phyloP scores from a whole-genome alignment of 805 yeast species.

The Lachancea quebecensis region DNA sequence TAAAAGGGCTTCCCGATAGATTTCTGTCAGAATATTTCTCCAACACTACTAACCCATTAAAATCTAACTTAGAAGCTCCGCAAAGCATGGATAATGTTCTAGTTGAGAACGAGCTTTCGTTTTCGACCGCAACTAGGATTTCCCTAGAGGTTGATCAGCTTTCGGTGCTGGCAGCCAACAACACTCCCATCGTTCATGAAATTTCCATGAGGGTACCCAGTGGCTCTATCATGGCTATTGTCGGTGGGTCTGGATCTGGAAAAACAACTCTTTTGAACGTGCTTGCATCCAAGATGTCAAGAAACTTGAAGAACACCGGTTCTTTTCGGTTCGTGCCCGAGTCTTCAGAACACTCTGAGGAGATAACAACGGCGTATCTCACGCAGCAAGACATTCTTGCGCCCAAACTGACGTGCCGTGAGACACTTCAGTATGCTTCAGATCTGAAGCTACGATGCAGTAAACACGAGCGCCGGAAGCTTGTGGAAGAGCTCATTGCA shows the following conservation, averaged over 20 bases:
- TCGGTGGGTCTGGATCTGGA: slow-evolving; percentile 87
- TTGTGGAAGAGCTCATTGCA: slow-evolving; percentile 54
- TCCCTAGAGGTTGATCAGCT: slow-evolving; percentile 22
- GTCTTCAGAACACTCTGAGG: background rate
- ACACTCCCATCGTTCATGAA: slow-evolving; percentile 38
- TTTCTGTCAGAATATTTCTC: too few species aligned
- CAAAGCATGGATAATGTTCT: slow-evolving; percentile 4
- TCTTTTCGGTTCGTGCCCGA: slow-evolving; percentile 30
- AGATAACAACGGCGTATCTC: slow-evolving; percentile 45
- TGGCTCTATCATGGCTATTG: slow-evolving; percentile 66
- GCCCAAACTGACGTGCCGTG: slow-evolving; percentile 66
- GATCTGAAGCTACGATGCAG: slow-evolving; percentile 53
- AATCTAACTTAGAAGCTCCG: too few species aligned
- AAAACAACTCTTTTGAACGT: slow-evolving; percentile 74
- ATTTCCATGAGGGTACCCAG: slow-evolving; percentile 53
- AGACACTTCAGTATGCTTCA: slow-evolving; percentile 64
- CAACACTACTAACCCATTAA: too few species aligned
- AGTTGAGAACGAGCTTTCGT: slow-evolving; percentile 22
- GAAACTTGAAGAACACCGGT: slow-evolving; percentile 39
- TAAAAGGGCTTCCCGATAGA: too few species aligned
- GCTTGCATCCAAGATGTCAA: slow-evolving; percentile 44
- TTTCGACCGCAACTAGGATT: slow-evolving; percentile 18
- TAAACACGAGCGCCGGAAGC: slow-evolving; percentile 35
- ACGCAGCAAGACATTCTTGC: slow-evolving; percentile 68
- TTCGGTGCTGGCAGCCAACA: slow-evolving; percentile 23